A percentile compares a stretch with the other conserved stretches of the same genome.
phyloP scores from a whole-genome alignment of 2,329 filamentous ascomycete species.

The Aphanocladium album region DNA sequence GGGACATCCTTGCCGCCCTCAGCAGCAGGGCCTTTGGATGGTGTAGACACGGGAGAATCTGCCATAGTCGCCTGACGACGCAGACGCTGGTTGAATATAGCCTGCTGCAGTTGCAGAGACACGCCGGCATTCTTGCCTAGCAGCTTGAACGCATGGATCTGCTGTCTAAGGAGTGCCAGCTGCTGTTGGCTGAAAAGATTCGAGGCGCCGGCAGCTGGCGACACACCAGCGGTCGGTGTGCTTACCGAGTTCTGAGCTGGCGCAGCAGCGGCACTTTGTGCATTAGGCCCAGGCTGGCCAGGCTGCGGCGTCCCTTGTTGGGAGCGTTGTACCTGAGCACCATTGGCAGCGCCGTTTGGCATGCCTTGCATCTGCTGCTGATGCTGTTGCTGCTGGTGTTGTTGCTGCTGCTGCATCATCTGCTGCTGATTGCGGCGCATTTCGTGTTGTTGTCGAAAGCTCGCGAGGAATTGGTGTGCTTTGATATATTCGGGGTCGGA shows the following conservation, averaged over 20 bases:
- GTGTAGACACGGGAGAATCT: conserved; percentile 37
- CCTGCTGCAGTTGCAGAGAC: conserved; percentile 71
- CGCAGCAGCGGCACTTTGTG: conserved; percentile 35
- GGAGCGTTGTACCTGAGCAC: conserved; percentile 36
- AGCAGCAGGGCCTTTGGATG: conserved; percentile 25
- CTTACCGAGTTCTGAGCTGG: conserved; percentile 29
- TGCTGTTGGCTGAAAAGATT: conserved; percentile 74
- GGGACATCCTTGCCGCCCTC: conserved; percentile 25
- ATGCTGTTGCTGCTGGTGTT: conserved; percentile 37
- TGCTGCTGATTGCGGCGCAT: conserved; percentile 46
- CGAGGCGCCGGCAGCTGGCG: conserved; percentile 33
- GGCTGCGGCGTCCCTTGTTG: conserved; percentile 32
- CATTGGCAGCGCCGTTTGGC: conserved; percentile 51
- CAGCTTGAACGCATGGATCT: conserved; percentile 88
- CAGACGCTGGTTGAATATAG: conserved; percentile 71
- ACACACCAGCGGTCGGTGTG: conserved; percentile 26
- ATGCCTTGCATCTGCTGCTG: conserved; percentile 49
- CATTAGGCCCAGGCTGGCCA: conserved; percentile 27
- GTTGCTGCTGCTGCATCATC: conserved; percentile 34
- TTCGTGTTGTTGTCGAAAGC: conserved; percentile 62
- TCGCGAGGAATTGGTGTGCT: conserved; percentile 67
- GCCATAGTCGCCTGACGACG: conserved; percentile 54
- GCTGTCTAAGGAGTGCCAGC: conserved; percentile 69
- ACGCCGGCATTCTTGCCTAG: conserved; percentile 83
- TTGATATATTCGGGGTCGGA: conserved; percentile 87